A percentile compares a stretch with the other conserved stretches of the same genome.
Conservation (phyloP, 768 basidiomycete genomes). For the Leccinum longicurvipes region DNA sequence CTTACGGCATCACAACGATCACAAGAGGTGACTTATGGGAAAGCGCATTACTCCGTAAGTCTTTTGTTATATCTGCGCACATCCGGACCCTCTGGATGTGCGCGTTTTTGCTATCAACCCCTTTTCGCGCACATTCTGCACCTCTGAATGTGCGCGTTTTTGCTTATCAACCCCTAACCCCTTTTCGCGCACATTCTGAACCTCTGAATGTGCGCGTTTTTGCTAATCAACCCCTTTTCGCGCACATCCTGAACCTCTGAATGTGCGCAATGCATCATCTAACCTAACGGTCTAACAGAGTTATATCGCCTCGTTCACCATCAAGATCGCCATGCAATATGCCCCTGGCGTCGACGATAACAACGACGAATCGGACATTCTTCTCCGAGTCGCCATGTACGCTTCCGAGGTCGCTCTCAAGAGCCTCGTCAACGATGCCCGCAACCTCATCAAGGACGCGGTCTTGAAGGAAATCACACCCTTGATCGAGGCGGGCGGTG, state of each 20-base stretch:
- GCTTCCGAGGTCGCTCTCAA: not conserved
- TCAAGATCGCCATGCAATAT: not conserved
- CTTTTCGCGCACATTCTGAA: too few species aligned
- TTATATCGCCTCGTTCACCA: not conserved
- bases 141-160: too few species aligned
- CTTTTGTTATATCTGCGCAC: not conserved
- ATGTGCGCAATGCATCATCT: too few species aligned
- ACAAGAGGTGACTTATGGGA: not conserved
- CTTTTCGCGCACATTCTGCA: too few species aligned
- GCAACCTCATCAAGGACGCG: not conserved
- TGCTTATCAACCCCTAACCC: too few species aligned
- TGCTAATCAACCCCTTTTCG: too few species aligned
- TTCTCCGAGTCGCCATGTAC: not conserved
- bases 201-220: too few species aligned
- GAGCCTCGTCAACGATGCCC: not conserved
- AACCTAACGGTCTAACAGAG: not conserved
- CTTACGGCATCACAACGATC: not conserved
- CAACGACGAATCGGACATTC: not conserved
- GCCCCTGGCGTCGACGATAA: not conserved
- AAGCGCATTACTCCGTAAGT: not conserved
- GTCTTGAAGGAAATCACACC: not conserved
- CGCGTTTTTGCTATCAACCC: too few species aligned
- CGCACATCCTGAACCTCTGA: too few species aligned
- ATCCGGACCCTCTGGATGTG: not conserved
- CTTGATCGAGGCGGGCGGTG: not conserved